Evolutionary conservation across 768 basidiomycete genomes (phyloP).

Genomic region (Naganishia kalamii): DNA sequence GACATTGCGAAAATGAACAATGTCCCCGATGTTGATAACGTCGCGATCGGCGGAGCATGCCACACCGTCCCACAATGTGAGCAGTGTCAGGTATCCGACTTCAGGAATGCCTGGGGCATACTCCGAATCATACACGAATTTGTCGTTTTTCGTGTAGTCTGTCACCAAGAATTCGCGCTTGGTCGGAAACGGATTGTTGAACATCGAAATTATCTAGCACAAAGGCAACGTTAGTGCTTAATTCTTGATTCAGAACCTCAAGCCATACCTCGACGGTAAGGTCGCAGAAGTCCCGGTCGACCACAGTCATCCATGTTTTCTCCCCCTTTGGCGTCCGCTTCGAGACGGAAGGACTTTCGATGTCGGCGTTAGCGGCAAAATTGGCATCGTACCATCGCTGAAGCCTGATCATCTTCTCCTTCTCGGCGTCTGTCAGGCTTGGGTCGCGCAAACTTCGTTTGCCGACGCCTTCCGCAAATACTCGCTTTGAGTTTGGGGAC

Average conservation of each 20-base stretch:
- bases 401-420: background rate
- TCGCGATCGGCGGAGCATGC: constrained; percentile 3
- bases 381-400: background rate
- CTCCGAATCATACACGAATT: background rate
- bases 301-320: background rate
- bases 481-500: background rate
- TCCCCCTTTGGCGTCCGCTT: background rate
- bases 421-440: background rate
- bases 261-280: constrained; percentile 5
- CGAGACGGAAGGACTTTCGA: background rate
- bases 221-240: background rate
- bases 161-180: constrained; percentile 10
- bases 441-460: background rate
- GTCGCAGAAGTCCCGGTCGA: background rate
- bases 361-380: background rate
- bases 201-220: background rate
- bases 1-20: constrained; percentile 2
- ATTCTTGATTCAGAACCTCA: background rate
- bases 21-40: constrained; percentile 9
- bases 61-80: constrained; percentile 4
- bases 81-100: constrained; percentile 4
- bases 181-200: background rate
- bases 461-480: background rate
- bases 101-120: background rate
- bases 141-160: constrained; percentile 11